Percentiles rank a stretch among this genome's conserved stretches.
These are phyloP conservation scores for Solanum chiquidenum DNA, from an alignment of 257 asterid species.

Conservation along the genomic window DNA sequence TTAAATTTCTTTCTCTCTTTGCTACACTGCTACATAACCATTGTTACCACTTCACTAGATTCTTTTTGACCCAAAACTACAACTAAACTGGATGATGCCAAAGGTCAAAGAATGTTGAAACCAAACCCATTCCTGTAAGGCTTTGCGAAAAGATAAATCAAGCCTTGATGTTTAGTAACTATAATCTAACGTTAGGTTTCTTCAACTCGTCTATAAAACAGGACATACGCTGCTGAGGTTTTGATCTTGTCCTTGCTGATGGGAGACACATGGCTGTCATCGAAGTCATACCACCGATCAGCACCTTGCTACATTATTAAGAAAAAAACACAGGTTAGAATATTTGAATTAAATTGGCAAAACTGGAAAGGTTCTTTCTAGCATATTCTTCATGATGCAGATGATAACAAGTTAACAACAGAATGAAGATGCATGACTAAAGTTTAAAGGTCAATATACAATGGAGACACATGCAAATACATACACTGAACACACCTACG, in stretches of 20 bases:
- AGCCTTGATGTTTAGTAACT: conserved; percentile 18
- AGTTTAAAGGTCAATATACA: not conserved
- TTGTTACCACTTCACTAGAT: not conserved
- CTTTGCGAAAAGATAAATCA: conserved; percentile 9
- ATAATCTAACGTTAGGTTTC: conserved; percentile 26
- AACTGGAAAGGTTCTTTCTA: not conserved
- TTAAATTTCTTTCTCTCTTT: not conserved
- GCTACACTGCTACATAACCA: not conserved
- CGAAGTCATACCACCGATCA: conserved; percentile 80
- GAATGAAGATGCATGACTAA: not conserved
- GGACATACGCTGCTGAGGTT: conserved; percentile 81
- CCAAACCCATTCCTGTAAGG: conserved; percentile 3
- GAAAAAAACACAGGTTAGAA: not conserved
- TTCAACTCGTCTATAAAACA: conserved; percentile 71
- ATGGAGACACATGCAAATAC: not conserved
- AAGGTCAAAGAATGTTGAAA: conserved; percentile 34
- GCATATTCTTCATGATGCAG: not conserved
- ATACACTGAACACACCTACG: not conserved
- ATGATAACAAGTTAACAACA: not conserved
- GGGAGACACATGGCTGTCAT: conserved; percentile 70
- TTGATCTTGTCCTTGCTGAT: conserved; percentile 73
- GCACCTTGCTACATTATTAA: conserved; percentile 61
- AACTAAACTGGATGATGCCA: conserved; percentile 12
- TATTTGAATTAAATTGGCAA: not conserved
- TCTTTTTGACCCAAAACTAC: not conserved